Percentiles rank a stretch among this genome's conserved stretches.
These are phyloP conservation scores for Candida qinlingensis DNA, from an alignment of 805 yeast species.

Conservation along the genomic window DNA sequence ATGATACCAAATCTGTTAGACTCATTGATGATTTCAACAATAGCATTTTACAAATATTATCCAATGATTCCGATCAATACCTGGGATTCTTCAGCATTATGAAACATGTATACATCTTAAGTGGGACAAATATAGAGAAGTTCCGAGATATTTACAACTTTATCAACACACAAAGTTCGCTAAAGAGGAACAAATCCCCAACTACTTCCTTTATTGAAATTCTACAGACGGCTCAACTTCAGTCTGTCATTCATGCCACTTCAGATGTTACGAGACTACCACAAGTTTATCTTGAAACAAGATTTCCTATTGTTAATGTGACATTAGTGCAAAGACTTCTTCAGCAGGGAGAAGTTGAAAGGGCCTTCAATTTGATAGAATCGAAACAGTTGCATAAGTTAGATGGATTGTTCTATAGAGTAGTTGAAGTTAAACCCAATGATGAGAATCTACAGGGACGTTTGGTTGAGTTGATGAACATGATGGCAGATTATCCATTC, in stretches of 20 bases:
- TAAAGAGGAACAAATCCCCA: not conserved
- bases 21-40: slow-evolving; percentile 7
- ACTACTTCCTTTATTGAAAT: slow-evolving; percentile 9
- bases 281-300: slow-evolving; percentile 12
- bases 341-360: not conserved
- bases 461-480: slow-evolving; percentile 4
- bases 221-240: slow-evolving; percentile 13
- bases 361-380: slow-evolving; percentile 10
- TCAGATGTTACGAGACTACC: slow-evolving; percentile 11
- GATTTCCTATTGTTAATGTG: slow-evolving; percentile 12
- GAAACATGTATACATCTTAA: slow-evolving; percentile 8
- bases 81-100: slow-evolving; percentile 13
- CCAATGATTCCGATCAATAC: slow-evolving; percentile 12
- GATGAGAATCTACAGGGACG: slow-evolving; percentile 1
- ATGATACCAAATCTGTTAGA: slow-evolving; percentile 3
- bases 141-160: slow-evolving; percentile 10
- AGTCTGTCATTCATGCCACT: slow-evolving; percentile 9
- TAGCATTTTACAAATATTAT: slow-evolving; percentile 7
- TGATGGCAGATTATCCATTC: slow-evolving; percentile 1
- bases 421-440: not conserved
- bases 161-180: slow-evolving; percentile 8
- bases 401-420: slow-evolving; percentile 15
- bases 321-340: slow-evolving; percentile 9
- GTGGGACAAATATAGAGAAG: slow-evolving; percentile 9
- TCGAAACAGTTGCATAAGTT: not conserved